phyloP scores from a whole-genome alignment of 2,329 filamentous ascomycete genomes.

The Teratosphaeria viscida region DNA sequence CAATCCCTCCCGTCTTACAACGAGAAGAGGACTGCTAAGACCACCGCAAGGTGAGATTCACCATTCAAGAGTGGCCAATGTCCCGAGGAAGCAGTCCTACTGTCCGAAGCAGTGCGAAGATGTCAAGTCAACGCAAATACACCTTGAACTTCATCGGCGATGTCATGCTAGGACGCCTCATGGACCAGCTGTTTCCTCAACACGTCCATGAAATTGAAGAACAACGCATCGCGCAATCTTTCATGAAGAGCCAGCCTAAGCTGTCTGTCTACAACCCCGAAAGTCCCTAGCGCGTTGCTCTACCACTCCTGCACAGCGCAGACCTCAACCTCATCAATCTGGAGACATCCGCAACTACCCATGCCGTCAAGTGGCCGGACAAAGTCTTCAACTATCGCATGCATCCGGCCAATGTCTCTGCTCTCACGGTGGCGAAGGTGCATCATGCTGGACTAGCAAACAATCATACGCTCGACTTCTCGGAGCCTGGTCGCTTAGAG shows the following conservation, averaged over 20 bases:
- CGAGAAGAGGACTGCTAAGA: neutral
- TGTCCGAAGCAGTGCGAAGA: neutral
- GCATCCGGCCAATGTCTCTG: conserved; percentile 28
- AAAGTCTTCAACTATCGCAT: conserved; percentile 33
- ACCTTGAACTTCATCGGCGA: conserved; percentile 22
- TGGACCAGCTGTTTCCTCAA: conserved; percentile 30
- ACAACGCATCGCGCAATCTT: conserved; percentile 10
- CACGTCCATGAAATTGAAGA: conserved; percentile 24
- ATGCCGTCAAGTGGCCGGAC: conserved; percentile 24
- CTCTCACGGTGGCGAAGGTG: conserved; percentile 23
- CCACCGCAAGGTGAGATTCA: neutral
- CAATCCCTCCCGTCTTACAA: no score
- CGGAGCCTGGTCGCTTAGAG: conserved; percentile 24
- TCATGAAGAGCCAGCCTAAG: conserved; percentile 8
- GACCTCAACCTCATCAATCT: conserved; percentile 32
- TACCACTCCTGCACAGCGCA: conserved; percentile 23
- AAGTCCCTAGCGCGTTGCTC: conserved; percentile 28
- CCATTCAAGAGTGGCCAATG: neutral
- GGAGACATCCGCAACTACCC: conserved; percentile 29
- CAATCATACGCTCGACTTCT: conserved; percentile 32
- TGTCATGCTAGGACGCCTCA: conserved; percentile 33
- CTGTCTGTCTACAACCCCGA: conserved; percentile 16
- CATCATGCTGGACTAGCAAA: conserved; percentile 30
- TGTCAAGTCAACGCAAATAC: neutral
- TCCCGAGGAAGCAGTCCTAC: neutral